Evolutionary conservation across 306 rosid genomes (phyloP).

Genomic region (Urtica urens): DNA sequence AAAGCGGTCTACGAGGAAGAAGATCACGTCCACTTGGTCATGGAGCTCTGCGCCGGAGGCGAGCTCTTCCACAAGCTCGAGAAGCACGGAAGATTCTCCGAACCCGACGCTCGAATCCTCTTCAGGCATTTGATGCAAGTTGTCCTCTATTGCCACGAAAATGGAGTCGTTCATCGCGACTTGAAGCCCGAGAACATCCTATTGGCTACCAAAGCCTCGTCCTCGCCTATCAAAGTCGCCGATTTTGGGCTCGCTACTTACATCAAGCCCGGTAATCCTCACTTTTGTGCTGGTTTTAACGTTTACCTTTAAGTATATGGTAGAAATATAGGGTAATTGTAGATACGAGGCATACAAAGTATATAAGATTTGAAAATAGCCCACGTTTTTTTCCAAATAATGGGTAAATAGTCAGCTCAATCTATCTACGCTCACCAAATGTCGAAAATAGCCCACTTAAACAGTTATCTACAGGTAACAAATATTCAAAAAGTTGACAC

Average conservation of each 20-base stretch:
- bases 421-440: too few relatives aligned
- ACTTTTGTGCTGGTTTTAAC: too few relatives aligned
- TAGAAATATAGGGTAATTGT: too few relatives aligned
- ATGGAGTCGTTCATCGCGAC: conserved; percentile 80
- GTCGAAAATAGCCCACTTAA: too few relatives aligned
- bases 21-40: conserved; percentile 68
- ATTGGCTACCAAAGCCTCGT: conserved; percentile 50
- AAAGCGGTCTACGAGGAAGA: conserved; percentile 86
- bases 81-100: conserved; percentile 63
- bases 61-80: conserved; percentile 71
- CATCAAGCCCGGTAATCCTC: conserved; percentile 76
- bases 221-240: conserved; percentile 77
- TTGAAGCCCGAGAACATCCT: conserved; percentile 83
- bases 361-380: too few relatives aligned
- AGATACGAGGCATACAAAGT: too few relatives aligned
- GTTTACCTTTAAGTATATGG: not conserved
- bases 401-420: too few relatives aligned
- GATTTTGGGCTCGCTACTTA: conserved; percentile 90
- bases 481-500: too few relatives aligned
- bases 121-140: conserved; percentile 75
- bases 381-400: too few relatives aligned
- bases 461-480: too few relatives aligned
- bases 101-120: conserved; percentile 59
- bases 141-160: conserved; percentile 75
- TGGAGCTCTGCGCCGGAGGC: conserved; percentile 96